These are phyloP conservation scores for Trichoderma asperellum DNA, from an alignment of 2,329 filamentous ascomycete genomes.

Conservation along the genomic window DNA sequence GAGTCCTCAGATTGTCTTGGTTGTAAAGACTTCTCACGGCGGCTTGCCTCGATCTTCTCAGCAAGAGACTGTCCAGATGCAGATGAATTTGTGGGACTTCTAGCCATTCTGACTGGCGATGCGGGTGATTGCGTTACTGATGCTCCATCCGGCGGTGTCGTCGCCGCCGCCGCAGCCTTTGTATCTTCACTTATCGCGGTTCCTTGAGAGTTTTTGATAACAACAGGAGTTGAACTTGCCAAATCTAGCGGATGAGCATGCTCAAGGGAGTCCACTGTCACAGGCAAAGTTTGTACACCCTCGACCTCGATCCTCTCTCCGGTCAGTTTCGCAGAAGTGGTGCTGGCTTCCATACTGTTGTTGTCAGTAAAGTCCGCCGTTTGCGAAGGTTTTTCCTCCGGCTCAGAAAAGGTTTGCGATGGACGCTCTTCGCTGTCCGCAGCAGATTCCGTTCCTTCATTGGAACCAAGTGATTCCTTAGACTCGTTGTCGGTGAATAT, in stretches of 20 bases:
- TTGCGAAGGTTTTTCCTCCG: constrained; percentile 53
- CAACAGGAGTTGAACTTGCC: constrained; percentile 33
- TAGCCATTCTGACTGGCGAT: constrained; percentile 33
- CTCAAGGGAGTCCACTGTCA: constrained; percentile 47
- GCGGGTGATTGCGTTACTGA: constrained; percentile 32
- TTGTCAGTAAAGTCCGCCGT: constrained; percentile 46
- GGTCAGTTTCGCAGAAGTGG: constrained; percentile 34
- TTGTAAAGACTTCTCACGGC: constrained; percentile 50
- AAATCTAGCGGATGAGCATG: constrained; percentile 57
- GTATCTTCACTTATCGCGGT: not conserved
- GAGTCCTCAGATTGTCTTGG: constrained; percentile 41
- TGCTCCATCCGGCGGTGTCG: constrained; percentile 20
- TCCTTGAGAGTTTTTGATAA: constrained; percentile 15
- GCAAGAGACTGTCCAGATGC: constrained; percentile 40
- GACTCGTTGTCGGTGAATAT: constrained; percentile 93
- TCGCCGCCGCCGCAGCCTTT: not conserved
- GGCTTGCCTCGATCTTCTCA: constrained; percentile 56
- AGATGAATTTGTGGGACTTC: constrained; percentile 32
- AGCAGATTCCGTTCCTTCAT: constrained; percentile 66
- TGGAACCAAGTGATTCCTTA: constrained; percentile 71
- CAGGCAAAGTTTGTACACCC: constrained; percentile 41
- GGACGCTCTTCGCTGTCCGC: constrained; percentile 54
- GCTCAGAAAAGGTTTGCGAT: constrained; percentile 51
- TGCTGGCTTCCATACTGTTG: constrained; percentile 41
- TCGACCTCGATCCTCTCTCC: constrained; percentile 34